These are phyloP conservation scores for Ogataea sp. DNA, from an alignment of 805 yeast species.

Conservation along the genomic window DNA sequence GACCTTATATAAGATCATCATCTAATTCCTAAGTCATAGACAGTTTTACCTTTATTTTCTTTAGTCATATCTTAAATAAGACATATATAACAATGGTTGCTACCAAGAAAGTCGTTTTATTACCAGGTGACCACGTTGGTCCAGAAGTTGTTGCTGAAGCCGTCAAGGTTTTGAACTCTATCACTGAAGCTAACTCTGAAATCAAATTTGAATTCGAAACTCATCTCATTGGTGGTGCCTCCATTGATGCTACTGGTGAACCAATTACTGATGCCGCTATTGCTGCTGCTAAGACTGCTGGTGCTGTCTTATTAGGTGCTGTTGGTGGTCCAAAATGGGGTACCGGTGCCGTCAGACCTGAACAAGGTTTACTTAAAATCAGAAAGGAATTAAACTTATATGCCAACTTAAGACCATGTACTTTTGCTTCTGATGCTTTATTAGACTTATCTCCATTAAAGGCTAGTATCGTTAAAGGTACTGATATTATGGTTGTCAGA, in stretches of 20 bases:
- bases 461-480: conserved; percentile 78
- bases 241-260: conserved; percentile 92
- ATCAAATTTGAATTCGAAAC: conserved; percentile 68
- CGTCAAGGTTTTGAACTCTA: conserved; percentile 79
- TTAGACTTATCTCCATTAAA: conserved; percentile 84
- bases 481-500: conserved; percentile 88
- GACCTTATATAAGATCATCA: too few species aligned
- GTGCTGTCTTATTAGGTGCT: conserved; percentile 95
- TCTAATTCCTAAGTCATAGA: too few species aligned
- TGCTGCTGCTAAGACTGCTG: conserved; percentile 75
- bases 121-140: conserved; percentile 98
- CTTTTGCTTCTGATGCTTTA: conserved; percentile 78
- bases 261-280: conserved; percentile 85
- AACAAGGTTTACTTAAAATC: conserved; percentile 89
- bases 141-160: conserved; percentile 87
- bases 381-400: conserved; percentile 90
- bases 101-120: conserved; percentile 67
- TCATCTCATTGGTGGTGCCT: conserved; percentile 96
- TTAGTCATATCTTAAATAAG: too few species aligned
- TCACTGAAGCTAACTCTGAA: conserved; percentile 46
- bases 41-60: too few species aligned
- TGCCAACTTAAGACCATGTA: conserved; percentile 96
- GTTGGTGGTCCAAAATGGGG: conserved; percentile 99
- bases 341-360: conserved; percentile 92
- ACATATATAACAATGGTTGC: conserved; percentile 8